Evolutionary conservation across 106 monocot genomes (phyloP).

Genomic region (Dendrobium chrysotoxum): DNA sequence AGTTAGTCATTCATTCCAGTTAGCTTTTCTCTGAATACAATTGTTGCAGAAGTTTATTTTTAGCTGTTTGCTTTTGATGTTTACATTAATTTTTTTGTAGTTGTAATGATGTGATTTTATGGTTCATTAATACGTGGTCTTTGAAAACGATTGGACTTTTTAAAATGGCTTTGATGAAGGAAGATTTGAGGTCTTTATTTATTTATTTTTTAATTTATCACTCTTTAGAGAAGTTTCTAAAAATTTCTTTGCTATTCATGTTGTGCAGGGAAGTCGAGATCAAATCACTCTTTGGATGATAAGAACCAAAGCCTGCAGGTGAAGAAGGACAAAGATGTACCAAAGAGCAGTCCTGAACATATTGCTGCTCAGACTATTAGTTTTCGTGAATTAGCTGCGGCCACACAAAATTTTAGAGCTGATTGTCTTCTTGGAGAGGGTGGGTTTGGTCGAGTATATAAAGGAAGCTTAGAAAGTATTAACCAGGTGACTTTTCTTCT

Average conservation of each 20-base stretch:
- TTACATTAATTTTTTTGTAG: background rate
- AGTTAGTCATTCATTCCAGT: no score
- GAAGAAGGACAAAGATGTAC: constrained; percentile 24
- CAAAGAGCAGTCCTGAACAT: constrained; percentile 17
- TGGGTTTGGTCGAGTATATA: constrained; percentile 30
- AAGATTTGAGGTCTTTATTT: background rate
- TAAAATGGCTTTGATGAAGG: background rate
- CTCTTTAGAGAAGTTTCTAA: background rate
- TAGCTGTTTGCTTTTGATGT: background rate
- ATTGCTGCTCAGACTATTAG: constrained; percentile 31
- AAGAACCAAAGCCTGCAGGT: constrained; percentile 12
- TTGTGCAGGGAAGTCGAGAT: constrained; percentile 13
- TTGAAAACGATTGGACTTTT: no score
- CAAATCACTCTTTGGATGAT: constrained; percentile 6
- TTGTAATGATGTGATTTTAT: no score
- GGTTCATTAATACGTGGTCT: no score
- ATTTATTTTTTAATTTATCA: background rate
- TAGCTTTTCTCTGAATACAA: background rate
- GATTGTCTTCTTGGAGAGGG: constrained; percentile 27
- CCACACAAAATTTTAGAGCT: constrained; percentile 20
- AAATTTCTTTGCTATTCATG: background rate
- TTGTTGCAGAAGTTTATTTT: background rate
- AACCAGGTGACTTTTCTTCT: constrained; percentile 29
- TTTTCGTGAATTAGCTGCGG: constrained; percentile 13
- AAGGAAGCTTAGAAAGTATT: constrained; percentile 32